Percentiles rank a stretch among this genome's conserved stretches.
These are phyloP conservation scores for Penicillium parvum DNA, from an alignment of 495 filamentous ascomycete genomes.

Conservation along the genomic window DNA sequence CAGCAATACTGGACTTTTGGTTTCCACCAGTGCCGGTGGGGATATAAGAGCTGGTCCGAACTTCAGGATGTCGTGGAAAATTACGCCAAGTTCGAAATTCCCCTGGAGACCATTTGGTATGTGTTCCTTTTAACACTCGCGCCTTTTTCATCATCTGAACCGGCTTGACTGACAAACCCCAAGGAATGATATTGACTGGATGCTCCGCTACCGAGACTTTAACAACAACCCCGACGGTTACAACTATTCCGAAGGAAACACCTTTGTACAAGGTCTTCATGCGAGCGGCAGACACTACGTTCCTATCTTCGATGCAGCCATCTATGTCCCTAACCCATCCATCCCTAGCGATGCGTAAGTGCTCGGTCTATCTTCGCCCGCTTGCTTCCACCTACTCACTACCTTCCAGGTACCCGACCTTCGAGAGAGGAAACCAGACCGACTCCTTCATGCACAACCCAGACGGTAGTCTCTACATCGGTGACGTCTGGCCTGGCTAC, in stretches of 20 bases:
- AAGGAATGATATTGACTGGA: slow-evolving; percentile 24
- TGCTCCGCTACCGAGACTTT: slow-evolving; percentile 21
- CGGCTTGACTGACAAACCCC: background rate
- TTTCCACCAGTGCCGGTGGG: slow-evolving; percentile 55
- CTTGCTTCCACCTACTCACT: background rate
- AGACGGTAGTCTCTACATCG: slow-evolving; percentile 15
- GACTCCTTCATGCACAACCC: slow-evolving; percentile 16
- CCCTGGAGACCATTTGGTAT: slow-evolving; percentile 58
- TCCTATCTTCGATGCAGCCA: slow-evolving; percentile 23
- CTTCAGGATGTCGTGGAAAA: slow-evolving; percentile 47
- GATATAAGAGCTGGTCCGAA: slow-evolving; percentile 48
- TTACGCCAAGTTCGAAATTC: slow-evolving; percentile 46
- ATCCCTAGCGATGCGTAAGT: background rate
- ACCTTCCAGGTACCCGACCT: slow-evolving; percentile 6
- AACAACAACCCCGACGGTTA: slow-evolving; percentile 23
- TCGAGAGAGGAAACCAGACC: slow-evolving; percentile 11
- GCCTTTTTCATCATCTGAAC: too few species aligned
- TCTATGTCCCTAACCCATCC: background rate
- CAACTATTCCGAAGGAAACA: slow-evolving; percentile 7
- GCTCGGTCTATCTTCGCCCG: background rate
- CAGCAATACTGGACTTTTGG: slow-evolving; percentile 53
- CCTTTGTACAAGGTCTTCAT: slow-evolving; percentile 17
- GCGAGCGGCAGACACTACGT: slow-evolving; percentile 18
- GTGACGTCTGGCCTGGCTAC: slow-evolving; percentile 23
- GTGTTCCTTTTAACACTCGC: background rate